phyloP scores from a whole-genome alignment of 2,329 filamentous ascomycete genomes.

The Fusarium ramigenum region DNA sequence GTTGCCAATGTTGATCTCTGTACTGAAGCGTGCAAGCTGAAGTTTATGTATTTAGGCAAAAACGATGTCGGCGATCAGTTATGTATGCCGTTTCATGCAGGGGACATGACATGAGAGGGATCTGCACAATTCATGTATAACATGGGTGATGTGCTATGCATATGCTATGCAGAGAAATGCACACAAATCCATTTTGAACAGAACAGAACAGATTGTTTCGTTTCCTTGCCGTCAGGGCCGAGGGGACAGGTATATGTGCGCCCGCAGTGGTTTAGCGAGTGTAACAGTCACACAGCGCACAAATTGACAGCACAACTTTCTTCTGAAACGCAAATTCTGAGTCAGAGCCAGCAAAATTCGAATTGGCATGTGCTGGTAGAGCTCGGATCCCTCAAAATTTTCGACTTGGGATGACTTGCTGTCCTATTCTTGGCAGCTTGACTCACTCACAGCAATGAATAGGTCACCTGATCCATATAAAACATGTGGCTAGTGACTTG shows the following conservation, averaged over 20 bases:
- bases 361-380: not conserved
- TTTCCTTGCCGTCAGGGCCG: not conserved
- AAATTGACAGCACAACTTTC: not conserved
- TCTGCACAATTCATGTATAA: constrained; percentile 1
- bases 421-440: constrained; percentile 15
- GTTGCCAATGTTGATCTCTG: not conserved
- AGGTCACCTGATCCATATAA: constrained; percentile 11
- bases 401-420: not conserved
- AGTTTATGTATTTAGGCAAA: constrained; percentile 22
- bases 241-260: not conserved
- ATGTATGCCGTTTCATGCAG: constrained; percentile 10
- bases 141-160: not conserved
- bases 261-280: constrained; percentile 20
- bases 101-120: not conserved
- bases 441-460: constrained; percentile 7
- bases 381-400: not conserved
- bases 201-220: not conserved
- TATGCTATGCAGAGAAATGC: constrained; percentile 4
- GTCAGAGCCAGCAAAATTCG: not conserved
- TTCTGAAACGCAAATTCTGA: not conserved
- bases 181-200: not conserved
- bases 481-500: constrained; percentile 8
- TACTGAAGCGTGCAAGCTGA: not conserved
- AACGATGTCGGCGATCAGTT: not conserved
- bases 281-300: constrained; percentile 14